A percentile compares a stretch with the other conserved stretches of the same genome.
These are phyloP conservation scores for Sporothrix sp. DNA, from an alignment of 2,329 filamentous ascomycete species.

Conservation along the genomic window DNA sequence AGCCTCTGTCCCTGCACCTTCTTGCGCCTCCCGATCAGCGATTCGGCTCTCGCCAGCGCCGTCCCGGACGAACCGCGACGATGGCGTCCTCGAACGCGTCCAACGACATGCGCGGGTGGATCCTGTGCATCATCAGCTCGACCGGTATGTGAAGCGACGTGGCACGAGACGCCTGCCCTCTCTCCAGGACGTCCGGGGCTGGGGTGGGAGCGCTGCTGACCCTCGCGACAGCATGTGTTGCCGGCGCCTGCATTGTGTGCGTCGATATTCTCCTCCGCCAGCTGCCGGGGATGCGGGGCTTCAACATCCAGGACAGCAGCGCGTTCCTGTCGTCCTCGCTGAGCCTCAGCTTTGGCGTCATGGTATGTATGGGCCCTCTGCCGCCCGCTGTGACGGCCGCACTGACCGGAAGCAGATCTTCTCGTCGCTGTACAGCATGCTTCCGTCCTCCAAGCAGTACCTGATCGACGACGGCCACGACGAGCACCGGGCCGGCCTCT, in stretches of 20 bases:
- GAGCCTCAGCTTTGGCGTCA: conserved; percentile 89
- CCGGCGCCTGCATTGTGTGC: conserved; percentile 78
- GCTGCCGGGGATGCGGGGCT: conserved; percentile 64
- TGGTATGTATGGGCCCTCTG: too few relatives aligned
- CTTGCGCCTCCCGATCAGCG: too few relatives aligned
- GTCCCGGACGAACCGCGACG: too few relatives aligned
- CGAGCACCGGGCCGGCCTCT: conserved; percentile 55
- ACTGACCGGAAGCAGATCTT: conserved; percentile 55
- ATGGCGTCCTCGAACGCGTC: conserved; percentile 32
- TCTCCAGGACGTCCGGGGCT: too few relatives aligned
- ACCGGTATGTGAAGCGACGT: conserved; percentile 39
- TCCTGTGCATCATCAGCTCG: conserved; percentile 80
- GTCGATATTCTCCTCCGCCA: conserved; percentile 67
- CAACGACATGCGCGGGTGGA: conserved; percentile 88
- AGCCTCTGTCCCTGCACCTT: too few relatives aligned
- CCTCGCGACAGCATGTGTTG: conserved; percentile 44
- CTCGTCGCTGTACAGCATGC: conserved; percentile 85
- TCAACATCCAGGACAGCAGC: conserved; percentile 83
- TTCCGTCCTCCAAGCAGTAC: conserved; percentile 75
- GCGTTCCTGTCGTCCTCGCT: conserved; percentile 78
- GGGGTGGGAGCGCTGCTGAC: conserved; percentile 13
- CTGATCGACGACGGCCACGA: conserved; percentile 59
- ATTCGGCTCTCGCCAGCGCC: too few relatives aligned
- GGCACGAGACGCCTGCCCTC: too few relatives aligned
- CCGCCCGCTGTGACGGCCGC: too few relatives aligned